phyloP scores from a whole-genome alignment of 1,139 yeast species.

The Pichia sp. region DNA sequence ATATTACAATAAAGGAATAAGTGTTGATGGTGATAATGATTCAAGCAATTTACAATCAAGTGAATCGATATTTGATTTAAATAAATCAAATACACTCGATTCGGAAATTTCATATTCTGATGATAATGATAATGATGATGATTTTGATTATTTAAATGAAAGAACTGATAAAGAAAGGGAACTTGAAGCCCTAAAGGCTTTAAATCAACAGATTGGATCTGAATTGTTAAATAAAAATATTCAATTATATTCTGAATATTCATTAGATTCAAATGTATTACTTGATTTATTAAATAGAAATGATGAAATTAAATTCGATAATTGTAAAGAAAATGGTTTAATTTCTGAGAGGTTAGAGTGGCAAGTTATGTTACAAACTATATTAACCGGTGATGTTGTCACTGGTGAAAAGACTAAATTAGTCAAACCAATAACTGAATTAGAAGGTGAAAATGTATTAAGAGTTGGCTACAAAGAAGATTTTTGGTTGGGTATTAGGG shows the following conservation, averaged over 20 bases:
- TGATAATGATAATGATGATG: constrained; percentile 9
- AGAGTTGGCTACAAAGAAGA: constrained; percentile 65
- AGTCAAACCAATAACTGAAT: constrained; percentile 42
- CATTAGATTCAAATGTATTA: constrained; percentile 34
- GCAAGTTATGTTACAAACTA: constrained; percentile 91
- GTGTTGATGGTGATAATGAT: constrained; percentile 31
- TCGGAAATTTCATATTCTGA: constrained; percentile 13
- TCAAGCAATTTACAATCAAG: constrained; percentile 19
- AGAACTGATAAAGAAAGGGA: constrained; percentile 21
- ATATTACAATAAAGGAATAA: constrained; percentile 46
- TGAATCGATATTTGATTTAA: constrained; percentile 22
- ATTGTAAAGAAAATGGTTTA: constrained; percentile 50
- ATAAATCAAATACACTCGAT: constrained; percentile 15
- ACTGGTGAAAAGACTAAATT: constrained; percentile 84
- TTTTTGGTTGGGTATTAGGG: constrained; percentile 73
- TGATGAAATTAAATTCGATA: constrained; percentile 28
- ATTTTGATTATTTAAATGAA: constrained; percentile 12
- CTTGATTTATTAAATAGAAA: constrained; percentile 37
- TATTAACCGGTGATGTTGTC: constrained; percentile 90
- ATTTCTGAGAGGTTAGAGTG: constrained; percentile 84
- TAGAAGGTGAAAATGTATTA: constrained; percentile 42
- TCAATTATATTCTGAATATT: constrained; percentile 31
- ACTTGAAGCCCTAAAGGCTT: constrained; percentile 25
- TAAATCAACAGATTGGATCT: constrained; percentile 26
- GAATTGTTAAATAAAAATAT: constrained; percentile 20